Evolutionary conservation across 2,329 filamentous ascomycete species (phyloP).

Genomic region (Trichoderma arundinaceum): DNA sequence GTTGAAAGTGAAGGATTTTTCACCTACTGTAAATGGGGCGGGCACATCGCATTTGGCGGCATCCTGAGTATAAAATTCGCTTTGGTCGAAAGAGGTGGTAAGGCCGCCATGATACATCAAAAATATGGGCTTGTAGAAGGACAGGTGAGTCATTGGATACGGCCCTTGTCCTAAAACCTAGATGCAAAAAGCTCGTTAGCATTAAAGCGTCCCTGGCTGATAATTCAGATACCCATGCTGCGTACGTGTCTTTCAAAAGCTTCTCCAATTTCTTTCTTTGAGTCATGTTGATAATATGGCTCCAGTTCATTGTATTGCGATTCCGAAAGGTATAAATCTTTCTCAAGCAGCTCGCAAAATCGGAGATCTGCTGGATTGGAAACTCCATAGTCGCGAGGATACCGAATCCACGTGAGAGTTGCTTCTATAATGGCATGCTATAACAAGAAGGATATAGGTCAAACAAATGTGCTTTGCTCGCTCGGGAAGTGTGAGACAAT

Average conservation of each 20-base stretch:
- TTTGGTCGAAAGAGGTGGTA: neutral
- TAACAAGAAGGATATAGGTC: neutral
- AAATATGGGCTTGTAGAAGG: constrained; percentile 29
- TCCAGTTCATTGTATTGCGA: constrained; percentile 27
- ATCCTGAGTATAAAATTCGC: neutral
- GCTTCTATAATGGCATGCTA: constrained; percentile 35
- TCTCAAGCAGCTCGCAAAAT: constrained; percentile 31
- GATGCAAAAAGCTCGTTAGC: neutral
- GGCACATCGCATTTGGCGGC: neutral
- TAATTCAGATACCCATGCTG: too few species aligned
- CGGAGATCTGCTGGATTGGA: constrained; percentile 5
- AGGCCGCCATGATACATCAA: constrained; percentile 30
- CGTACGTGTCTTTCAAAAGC: constrained; percentile 37
- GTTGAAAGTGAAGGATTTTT: constrained; percentile 31
- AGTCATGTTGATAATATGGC: constrained; percentile 39
- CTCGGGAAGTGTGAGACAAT: neutral
- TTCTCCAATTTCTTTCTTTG: constrained; percentile 36
- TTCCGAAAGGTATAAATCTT: constrained; percentile 19
- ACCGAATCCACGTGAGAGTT: constrained; percentile 33
- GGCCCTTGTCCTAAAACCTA: constrained; percentile 37
- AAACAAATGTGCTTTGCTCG: neutral
- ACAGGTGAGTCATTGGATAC: constrained; percentile 33
- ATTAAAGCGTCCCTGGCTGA: neutral
- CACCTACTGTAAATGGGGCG: neutral
- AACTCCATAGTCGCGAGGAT: constrained; percentile 34